phyloP scores from a whole-genome alignment of 1,139 yeast species.

The Scheffersomyces insectosa region DNA sequence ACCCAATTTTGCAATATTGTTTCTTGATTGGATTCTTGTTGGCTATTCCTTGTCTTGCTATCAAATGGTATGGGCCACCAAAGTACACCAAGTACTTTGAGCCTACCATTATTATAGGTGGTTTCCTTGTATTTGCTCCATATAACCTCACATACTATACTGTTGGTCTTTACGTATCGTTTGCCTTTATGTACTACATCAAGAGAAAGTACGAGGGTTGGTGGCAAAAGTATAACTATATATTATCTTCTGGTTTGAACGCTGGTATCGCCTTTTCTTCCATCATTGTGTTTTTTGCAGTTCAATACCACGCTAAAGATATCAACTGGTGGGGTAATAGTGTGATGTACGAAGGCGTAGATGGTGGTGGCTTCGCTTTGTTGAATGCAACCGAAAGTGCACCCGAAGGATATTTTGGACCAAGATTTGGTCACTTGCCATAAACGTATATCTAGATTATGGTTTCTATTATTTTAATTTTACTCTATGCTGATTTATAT shows the following conservation, averaged over 20 bases:
- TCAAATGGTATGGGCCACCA: constrained; percentile 21
- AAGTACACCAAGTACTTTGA: constrained; percentile 14
- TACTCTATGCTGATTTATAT: no score
- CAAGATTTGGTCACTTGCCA: no score
- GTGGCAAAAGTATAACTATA: constrained; percentile 22
- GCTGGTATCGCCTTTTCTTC: constrained; percentile 21
- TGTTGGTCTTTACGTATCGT: constrained; percentile 15
- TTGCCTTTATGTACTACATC: constrained; percentile 17
- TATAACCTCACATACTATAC: constrained; percentile 19
- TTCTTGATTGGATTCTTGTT: constrained; percentile 31
- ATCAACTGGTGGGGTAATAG: constrained; percentile 21
- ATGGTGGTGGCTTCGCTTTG: no score
- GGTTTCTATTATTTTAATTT: no score
- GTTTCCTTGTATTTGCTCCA: constrained; percentile 16
- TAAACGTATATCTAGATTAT: no score
- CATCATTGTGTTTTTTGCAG: constrained; percentile 20
- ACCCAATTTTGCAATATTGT: constrained; percentile 36
- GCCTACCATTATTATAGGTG: constrained; percentile 19
- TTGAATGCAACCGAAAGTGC: no score
- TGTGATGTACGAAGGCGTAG: constrained; percentile 13
- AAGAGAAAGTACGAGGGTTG: constrained; percentile 15
- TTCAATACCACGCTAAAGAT: constrained; percentile 16
- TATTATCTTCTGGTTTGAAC: constrained; percentile 17
- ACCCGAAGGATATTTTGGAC: constrained; percentile 1
- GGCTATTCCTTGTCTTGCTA: constrained; percentile 27